Evolutionary conservation across 306 rosid species (phyloP).

Genomic region (Dryas alaskensis): DNA sequence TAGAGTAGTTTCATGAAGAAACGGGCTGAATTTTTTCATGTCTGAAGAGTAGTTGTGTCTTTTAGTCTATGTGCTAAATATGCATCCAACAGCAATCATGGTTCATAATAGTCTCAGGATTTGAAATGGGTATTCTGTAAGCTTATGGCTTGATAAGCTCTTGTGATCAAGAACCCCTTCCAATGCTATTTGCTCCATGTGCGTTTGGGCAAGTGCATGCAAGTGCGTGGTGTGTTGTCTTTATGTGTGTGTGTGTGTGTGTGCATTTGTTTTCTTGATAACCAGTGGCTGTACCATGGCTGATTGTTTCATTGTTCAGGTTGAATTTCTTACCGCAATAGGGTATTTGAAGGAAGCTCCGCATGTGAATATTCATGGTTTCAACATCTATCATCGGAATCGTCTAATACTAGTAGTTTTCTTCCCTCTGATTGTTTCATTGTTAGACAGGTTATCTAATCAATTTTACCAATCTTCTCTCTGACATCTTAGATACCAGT

Average conservation of each 20-base stretch:
- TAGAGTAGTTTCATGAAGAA: background rate
- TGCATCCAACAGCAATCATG: background rate
- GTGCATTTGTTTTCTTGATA: background rate
- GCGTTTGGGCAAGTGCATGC: background rate
- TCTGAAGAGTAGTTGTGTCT: background rate
- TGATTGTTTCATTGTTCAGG: slow-evolving; percentile 28
- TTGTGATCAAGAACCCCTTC: background rate
- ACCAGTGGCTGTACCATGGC: slow-evolving; percentile 16
- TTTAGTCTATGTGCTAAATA: background rate
- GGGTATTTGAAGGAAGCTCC: slow-evolving; percentile 96
- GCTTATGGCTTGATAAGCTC: background rate
- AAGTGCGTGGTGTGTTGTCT: background rate
- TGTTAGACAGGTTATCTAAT: background rate
- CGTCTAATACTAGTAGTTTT: slow-evolving; percentile 65
- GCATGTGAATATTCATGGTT: slow-evolving; percentile 60
- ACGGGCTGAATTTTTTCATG: background rate
- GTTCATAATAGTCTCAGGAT: background rate
- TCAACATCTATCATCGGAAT: slow-evolving; percentile 86
- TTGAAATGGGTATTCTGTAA: background rate
- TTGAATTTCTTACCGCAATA: slow-evolving; percentile 55
- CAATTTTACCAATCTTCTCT: background rate
- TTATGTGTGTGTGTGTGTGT: background rate
- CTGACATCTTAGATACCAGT: background rate
- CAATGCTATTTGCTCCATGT: background rate
- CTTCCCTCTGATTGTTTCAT: background rate